Base-by-base conservation (phyloP, 2,329 filamentous ascomycete genomes). In the Alternaria arborescens region DNA sequence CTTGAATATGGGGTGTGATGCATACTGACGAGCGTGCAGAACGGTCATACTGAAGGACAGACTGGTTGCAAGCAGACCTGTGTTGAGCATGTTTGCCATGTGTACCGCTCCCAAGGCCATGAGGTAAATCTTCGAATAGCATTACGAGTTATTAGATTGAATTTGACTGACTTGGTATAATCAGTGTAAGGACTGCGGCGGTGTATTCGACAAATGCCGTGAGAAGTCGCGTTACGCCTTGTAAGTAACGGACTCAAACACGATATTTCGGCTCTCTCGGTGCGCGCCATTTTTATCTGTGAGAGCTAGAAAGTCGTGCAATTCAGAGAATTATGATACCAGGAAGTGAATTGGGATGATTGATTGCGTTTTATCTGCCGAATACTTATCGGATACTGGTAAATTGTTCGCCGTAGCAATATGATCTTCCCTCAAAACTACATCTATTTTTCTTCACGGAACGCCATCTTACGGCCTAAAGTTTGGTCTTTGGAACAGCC, bases 11-110 rank as follows among this genome's bases (percentile, higher is more conserved):
- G 1, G 12, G 3, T 43, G 32, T 8, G 18, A 16, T 24, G 8
- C 4, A 40, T 7, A 46, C 59, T 53, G 24, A 61, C 24, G 8
- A 12, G 11, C 14, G 4, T 4, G 4, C 4, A 69, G 66, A 67
- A 69, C 30, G 66, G 66, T 4, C 57, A 61, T 24, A 61, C 58
- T 3, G 5, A 38, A 4, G 61, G 61, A 22, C 60, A 67, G 26
- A 14, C 22, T 3, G 65, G 66, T 7, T 65, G 62, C 40, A 55
- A 47, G 24, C 44, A 61, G 52, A 67, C 65, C 8, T 69, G 65
- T 34, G 55, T 58, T 11, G 61, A 69, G 40, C 62, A 66, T 52
- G 62, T 69, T 20, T 69, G 66, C 46, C 50, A 61, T 10, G 38
- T 52, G 8, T 32, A 58, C n/a, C 53, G 52, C 12, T 30, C 30